These are phyloP conservation scores for Psophocarpus tetragonolobus DNA, from an alignment of 306 rosid genomes.

Conservation along the genomic window DNA sequence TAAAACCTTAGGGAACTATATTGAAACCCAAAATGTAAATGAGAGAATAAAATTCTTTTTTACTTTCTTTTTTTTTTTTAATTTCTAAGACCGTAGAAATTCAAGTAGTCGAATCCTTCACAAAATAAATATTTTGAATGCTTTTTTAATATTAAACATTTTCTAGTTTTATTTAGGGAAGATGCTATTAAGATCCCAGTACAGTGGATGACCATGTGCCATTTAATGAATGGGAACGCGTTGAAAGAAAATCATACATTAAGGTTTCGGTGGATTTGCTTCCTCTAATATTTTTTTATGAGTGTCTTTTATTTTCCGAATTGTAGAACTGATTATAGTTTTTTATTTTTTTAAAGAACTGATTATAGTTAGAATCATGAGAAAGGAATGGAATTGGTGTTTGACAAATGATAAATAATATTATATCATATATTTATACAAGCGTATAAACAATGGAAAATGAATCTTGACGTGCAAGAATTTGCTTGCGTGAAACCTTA, in stretches of 20 bases:
- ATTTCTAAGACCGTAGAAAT: not conserved
- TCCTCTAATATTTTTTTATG: not conserved
- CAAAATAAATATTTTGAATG: not conserved
- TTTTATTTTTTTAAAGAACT: too few relatives aligned
- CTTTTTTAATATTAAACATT: not conserved
- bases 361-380: not conserved
- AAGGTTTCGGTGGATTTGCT: slow-evolving; percentile 23
- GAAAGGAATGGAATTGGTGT: not conserved
- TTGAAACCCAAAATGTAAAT: too few relatives aligned
- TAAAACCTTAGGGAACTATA: too few relatives aligned
- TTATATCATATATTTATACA: not conserved
- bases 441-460: not conserved
- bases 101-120: not conserved
- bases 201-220: slow-evolving; percentile 34
- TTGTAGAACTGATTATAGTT: not conserved
- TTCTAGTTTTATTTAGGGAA: not conserved
- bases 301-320: not conserved
- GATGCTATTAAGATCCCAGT: slow-evolving; percentile 31
- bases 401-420: not conserved
- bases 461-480: slow-evolving; percentile 19
- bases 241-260: not conserved
- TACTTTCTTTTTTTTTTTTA: not conserved
- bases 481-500: not conserved
- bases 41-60: too few relatives aligned
- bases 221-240: slow-evolving; percentile 40